These are phyloP conservation scores for Ceratocystis diversiconidia DNA, from an alignment of 2,329 filamentous ascomycete genomes.

Conservation along the genomic window DNA sequence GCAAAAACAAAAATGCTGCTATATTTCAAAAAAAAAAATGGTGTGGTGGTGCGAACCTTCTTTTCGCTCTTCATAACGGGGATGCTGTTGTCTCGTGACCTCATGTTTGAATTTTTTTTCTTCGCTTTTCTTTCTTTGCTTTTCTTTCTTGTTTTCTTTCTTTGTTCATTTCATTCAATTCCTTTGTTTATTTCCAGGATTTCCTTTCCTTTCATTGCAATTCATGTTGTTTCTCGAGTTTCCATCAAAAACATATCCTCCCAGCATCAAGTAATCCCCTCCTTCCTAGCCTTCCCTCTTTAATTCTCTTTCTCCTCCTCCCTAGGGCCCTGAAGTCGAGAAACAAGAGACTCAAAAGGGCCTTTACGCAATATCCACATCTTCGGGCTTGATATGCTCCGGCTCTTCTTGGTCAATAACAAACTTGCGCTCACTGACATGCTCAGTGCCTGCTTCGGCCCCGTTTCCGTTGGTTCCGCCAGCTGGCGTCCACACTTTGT, in stretches of 20 bases:
- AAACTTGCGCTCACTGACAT: constrained; percentile 83
- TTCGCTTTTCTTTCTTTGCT: constrained; percentile 10
- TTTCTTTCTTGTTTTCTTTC: constrained; percentile 14
- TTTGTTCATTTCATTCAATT: constrained; percentile 18
- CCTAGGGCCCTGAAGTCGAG: not conserved
- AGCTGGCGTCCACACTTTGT: constrained; percentile 75
- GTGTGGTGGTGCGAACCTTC: not conserved
- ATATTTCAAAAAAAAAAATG: no score
- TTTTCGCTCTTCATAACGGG: not conserved
- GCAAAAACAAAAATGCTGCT: no score
- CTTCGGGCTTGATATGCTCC: constrained; percentile 26
- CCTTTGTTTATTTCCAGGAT: constrained; percentile 14
- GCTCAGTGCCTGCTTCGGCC: constrained; percentile 36
- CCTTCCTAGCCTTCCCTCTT: not conserved
- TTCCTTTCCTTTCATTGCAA: constrained; percentile 13
- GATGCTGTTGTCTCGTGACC: not conserved
- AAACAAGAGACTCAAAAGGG: not conserved
- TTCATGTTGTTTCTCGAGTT: constrained; percentile 11
- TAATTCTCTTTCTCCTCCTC: not conserved
- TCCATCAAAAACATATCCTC: not conserved
- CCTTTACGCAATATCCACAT: constrained; percentile 27
- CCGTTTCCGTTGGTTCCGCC: constrained; percentile 1
- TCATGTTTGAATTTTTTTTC: not conserved
- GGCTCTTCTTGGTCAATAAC: constrained; percentile 43
- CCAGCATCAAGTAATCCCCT: not conserved